A percentile compares a stretch with the other conserved stretches of the same genome.
These are phyloP conservation scores for Termitomyces sp. DNA, from an alignment of 768 basidiomycete genomes.

Conservation along the genomic window DNA sequence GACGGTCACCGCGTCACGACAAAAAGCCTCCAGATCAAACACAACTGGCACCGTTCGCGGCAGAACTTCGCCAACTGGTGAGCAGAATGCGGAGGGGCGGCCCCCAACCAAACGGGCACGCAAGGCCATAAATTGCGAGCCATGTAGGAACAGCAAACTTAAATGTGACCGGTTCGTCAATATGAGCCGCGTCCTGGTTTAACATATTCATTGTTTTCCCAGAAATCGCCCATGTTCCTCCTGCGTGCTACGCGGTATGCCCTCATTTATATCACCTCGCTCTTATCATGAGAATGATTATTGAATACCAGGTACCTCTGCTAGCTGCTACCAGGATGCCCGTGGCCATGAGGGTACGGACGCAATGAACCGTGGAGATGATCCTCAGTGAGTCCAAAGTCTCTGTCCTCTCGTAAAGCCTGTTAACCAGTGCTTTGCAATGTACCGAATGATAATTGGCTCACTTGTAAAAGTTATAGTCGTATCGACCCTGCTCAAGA, in stretches of 20 bases:
- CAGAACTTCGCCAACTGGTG: slow-evolving; percentile 44
- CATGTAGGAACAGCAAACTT: slow-evolving; percentile 81
- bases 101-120: slow-evolving; percentile 79
- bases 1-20: slow-evolving; percentile 33
- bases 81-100: slow-evolving; percentile 45
- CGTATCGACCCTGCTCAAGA: slow-evolving; percentile 62
- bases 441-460: slow-evolving; percentile 6
- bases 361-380: slow-evolving; percentile 51
- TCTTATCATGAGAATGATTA: neutral
- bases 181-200: slow-evolving; percentile 5
- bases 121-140: slow-evolving; percentile 87
- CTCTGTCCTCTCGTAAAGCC: neutral
- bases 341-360: slow-evolving; percentile 56
- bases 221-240: slow-evolving; percentile 88
- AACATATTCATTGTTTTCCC: slow-evolving; percentile 10
- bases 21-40: slow-evolving; percentile 33
- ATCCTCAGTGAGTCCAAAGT: slow-evolving; percentile 43
- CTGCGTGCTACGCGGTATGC: slow-evolving; percentile 74
- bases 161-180: slow-evolving; percentile 75
- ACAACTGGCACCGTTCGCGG: slow-evolving; percentile 42
- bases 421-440: slow-evolving; percentile 6
- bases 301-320: slow-evolving; percentile 57
- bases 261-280: neutral
- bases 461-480: slow-evolving; percentile 25
- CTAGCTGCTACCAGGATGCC: slow-evolving; percentile 75